Evolutionary conservation across 257 asterid species (phyloP).

Genomic region (Solanum pennellii): DNA sequence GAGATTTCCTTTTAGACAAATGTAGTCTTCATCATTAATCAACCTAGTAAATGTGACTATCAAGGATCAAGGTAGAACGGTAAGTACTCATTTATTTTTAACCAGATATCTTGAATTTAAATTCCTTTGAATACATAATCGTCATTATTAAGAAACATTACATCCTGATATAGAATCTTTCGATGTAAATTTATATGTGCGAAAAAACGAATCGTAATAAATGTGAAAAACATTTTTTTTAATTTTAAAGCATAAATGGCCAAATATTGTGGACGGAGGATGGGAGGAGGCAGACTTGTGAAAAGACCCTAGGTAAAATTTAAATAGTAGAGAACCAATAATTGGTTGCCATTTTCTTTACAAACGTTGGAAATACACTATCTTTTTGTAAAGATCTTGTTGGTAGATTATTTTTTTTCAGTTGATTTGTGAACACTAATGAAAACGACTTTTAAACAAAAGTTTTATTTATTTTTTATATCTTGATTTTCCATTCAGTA

Average conservation of each 20-base stretch:
- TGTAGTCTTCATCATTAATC: background rate
- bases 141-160: no score
- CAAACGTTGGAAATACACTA: background rate
- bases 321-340: background rate
- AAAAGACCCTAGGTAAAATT: background rate
- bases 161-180: no score
- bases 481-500: no score
- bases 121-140: no score
- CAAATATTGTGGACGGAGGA: background rate
- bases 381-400: background rate
- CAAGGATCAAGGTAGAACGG: no score
- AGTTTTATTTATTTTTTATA: background rate
- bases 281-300: background rate
- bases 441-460: background rate
- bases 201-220: no score
- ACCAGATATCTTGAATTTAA: rapidly evolving
- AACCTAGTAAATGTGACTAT: background rate
- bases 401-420: background rate
- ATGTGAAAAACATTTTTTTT: background rate
- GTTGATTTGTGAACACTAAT: background rate
- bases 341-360: background rate
- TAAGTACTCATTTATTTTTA: no score
- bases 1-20: background rate
- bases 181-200: no score
- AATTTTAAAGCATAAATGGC: background rate